A percentile compares a stretch with the other conserved stretches of the same genome.
These are phyloP conservation scores for Hansfordia pulvinata DNA, from an alignment of 2,329 filamentous ascomycete species.

Conservation along the genomic window DNA sequence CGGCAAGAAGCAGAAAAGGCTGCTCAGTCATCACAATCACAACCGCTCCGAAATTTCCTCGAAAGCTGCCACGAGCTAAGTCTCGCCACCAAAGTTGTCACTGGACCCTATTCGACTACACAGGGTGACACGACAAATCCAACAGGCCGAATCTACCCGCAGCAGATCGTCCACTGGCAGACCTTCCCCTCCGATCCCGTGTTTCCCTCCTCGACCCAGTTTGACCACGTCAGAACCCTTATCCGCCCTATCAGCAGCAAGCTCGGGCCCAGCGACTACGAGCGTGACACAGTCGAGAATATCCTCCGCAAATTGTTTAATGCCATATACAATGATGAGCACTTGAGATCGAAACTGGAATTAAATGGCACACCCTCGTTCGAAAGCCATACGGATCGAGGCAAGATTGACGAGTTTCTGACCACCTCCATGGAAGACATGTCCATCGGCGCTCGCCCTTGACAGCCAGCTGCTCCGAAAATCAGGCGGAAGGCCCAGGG, in stretches of 20 bases:
- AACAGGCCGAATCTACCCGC: no score
- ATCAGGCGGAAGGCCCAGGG: constrained; percentile 9
- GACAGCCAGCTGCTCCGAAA: constrained; percentile 3
- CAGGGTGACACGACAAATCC: constrained; percentile 20
- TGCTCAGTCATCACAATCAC: no score
- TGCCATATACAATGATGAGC: constrained; percentile 11
- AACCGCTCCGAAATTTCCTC: constrained; percentile 20
- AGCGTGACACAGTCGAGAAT: constrained; percentile 21
- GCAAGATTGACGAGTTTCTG: no score
- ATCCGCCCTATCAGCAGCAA: constrained; percentile 24
- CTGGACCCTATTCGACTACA: constrained; percentile 12
- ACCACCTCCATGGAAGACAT: no score
- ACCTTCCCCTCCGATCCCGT: constrained; percentile 12
- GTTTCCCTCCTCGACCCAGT: constrained; percentile 17
- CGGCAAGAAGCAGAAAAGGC: no score
- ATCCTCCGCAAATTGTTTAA: constrained; percentile 19
- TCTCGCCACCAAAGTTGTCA: no score
- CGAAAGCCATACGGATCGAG: no score
- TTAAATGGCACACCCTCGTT: constrained; percentile 18
- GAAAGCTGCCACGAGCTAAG: constrained; percentile 17
- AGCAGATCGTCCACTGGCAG: constrained; percentile 9
- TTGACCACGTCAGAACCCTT: constrained; percentile 20
- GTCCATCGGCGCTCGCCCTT: no score
- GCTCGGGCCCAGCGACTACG: constrained; percentile 17
- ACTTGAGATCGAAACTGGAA: constrained; percentile 14